Percentiles rank a stretch among this genome's conserved stretches.
Evolutionary conservation across 495 filamentous ascomycete species (phyloP).

Genomic region (Xylaria flabelliformis): DNA sequence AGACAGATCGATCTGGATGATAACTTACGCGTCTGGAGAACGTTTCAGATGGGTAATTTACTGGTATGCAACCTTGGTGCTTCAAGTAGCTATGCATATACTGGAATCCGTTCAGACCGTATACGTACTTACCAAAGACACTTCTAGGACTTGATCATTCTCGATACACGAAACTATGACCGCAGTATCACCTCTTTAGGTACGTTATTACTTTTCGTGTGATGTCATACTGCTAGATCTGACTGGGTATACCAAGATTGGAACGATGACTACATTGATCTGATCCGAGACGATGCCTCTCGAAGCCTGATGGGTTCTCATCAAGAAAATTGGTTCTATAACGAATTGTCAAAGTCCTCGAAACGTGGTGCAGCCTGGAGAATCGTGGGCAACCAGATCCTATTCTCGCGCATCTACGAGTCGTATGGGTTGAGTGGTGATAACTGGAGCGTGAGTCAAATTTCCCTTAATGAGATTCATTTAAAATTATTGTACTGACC

Average conservation of each 20-base stretch:
- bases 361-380: conserved; percentile 66
- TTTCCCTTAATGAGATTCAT: conserved; percentile 4
- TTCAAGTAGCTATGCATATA: neutral
- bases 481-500: conserved; percentile 51
- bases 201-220: conserved; percentile 12
- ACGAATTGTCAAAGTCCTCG: conserved; percentile 58
- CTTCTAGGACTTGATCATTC: conserved; percentile 68
- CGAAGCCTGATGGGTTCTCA: conserved; percentile 67
- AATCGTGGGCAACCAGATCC: conserved; percentile 68
- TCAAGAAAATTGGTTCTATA: conserved; percentile 75
- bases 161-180: conserved; percentile 73
- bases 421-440: conserved; percentile 44
- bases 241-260: conserved; percentile 33
- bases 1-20: conserved; percentile 72
- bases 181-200: conserved; percentile 57
- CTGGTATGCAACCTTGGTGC: conserved; percentile 26
- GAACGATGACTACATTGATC: conserved; percentile 64
- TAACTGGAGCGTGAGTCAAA: conserved; percentile 39
- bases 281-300: conserved; percentile 62
- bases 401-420: conserved; percentile 65
- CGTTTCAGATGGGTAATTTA: conserved; percentile 67
- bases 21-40: conserved; percentile 71
- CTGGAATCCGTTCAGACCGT: neutral
- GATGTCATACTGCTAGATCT: neutral
- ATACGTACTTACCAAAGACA: conserved; percentile 11